phyloP scores from a whole-genome alignment of 2,329 filamentous ascomycete genomes.

The Stachybotrys chartarum region DNA sequence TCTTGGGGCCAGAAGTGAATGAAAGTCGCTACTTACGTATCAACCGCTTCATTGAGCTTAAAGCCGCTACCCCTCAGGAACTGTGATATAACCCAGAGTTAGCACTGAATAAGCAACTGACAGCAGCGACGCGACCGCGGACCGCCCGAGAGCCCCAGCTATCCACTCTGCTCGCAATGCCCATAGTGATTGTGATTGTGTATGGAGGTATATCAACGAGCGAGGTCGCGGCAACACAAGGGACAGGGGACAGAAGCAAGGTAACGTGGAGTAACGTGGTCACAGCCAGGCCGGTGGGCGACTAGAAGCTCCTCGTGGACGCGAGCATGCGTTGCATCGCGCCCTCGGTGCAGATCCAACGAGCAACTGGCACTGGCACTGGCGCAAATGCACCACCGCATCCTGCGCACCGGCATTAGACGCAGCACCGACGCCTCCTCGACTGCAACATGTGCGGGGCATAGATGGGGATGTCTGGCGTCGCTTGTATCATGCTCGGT shows the following conservation, averaged over 20 bases:
- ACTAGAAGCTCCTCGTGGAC: neutral
- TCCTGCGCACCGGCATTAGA: neutral
- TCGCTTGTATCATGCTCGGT: too few species aligned
- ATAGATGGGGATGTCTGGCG: neutral
- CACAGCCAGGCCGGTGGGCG: neutral
- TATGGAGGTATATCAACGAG: neutral
- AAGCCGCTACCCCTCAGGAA: constrained; percentile 41
- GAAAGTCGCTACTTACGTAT: constrained; percentile 44
- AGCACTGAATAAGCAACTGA: constrained; percentile 10
- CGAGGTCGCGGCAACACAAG: neutral
- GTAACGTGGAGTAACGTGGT: neutral
- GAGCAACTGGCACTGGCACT: neutral
- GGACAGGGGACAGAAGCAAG: neutral
- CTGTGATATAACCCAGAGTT: constrained; percentile 21
- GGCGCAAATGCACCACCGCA: neutral
- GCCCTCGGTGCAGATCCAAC: neutral
- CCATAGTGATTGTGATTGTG: too few species aligned
- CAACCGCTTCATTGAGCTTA: constrained; percentile 46
- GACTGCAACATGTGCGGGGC: neutral
- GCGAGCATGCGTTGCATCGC: neutral
- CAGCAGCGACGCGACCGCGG: neutral
- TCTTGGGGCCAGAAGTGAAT: constrained; percentile 6
- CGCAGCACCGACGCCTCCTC: neutral
- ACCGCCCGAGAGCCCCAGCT: neutral
- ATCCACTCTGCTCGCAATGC: neutral